phyloP scores from a whole-genome alignment of 2,329 filamentous ascomycete genomes.

The Amauroascus verrucosus region DNA sequence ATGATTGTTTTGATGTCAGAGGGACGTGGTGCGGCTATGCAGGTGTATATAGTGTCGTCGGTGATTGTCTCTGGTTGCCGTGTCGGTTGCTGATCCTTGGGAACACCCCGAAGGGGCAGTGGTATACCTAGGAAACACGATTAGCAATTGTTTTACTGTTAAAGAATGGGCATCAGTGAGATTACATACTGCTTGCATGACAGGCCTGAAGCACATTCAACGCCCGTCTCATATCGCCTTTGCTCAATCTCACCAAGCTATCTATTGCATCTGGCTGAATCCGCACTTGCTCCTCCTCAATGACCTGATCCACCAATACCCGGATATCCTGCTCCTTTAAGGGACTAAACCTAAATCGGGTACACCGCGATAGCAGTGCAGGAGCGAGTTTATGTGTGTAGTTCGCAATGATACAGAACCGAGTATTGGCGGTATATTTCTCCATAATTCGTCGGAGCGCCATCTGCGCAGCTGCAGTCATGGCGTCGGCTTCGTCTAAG shows the following conservation, averaged over 20 bases:
- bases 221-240: slow-evolving; percentile 90
- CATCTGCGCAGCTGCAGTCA: slow-evolving; percentile 99
- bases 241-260: slow-evolving; percentile 74
- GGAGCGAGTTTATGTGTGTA: slow-evolving; percentile 97
- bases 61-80: slow-evolving; percentile 76
- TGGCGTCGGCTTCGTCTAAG: slow-evolving; percentile 96
- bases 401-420: slow-evolving; percentile 98
- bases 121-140: slow-evolving; percentile 48
- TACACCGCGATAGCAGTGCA: slow-evolving; percentile 83
- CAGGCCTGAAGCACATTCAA: slow-evolving; percentile 95
- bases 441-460: slow-evolving; percentile 95
- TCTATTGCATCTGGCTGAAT: slow-evolving; percentile 73
- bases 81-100: slow-evolving; percentile 45
- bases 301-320: slow-evolving; percentile 74
- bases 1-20: slow-evolving; percentile 77
- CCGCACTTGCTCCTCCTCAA: slow-evolving; percentile 74
- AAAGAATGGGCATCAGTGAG: background rate
- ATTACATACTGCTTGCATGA: slow-evolving; percentile 69
- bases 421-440: slow-evolving; percentile 94
- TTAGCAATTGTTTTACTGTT: too few relatives aligned
- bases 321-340: slow-evolving; percentile 82
- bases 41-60: slow-evolving; percentile 88
- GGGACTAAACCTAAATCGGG: slow-evolving; percentile 87
- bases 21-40: slow-evolving; percentile 89
- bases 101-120: slow-evolving; percentile 49